Evolutionary conservation across 345 rosid genomes (phyloP), one percentile per base, ranked within the genome.

Genomic region (Corchorus capsularis): DNA sequence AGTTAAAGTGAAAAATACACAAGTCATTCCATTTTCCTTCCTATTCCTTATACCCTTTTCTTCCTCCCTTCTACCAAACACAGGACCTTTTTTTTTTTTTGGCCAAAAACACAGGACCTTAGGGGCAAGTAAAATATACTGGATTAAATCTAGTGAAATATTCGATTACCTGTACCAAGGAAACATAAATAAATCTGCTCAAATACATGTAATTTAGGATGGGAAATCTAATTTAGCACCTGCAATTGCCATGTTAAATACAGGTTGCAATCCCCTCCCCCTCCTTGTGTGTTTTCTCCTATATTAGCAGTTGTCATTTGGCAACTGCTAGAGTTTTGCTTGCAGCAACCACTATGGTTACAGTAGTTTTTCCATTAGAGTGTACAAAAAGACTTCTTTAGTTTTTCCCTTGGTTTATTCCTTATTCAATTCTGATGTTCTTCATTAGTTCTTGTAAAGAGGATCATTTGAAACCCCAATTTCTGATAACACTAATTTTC

Each of bases 401-500:
- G 45, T 69, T 72, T 37, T 37, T 22, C 59, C 27, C 10, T 69
- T 73, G 27, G 27, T 35, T 41, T 46, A 47, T 70, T 69, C 43
- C 3, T 4, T 78, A 63, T 39, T 74, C 55, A 46, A 53, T 16
- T 66, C 12, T 27, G 53, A 62, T 71, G 37, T 43, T 41, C 6
- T 37, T 10, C n/a, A 57, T 45, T 16, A 60, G 13, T 73, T 63
- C 47, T 37, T 47, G 59, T 52, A 56, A 37, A n/a, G 50, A 49
- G 59, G 53, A 74, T 15, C 8, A 46, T 63, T 63, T 41, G 35
- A 70, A 54, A 19, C 43, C 17, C 2, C n/a, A 37, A n/a, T 13
- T 16, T 83, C 84, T 84, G 87, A 27, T 6, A 20, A 13, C 6
- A 60, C 49, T 15, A 45, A 12, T 13, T 32, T 46, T 60, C 37